A percentile compares a stretch with the other conserved stretches of the same genome.
These are phyloP conservation scores for Metarhizium rileyi DNA, from an alignment of 2,329 filamentous ascomycete species.

Conservation along the genomic window DNA sequence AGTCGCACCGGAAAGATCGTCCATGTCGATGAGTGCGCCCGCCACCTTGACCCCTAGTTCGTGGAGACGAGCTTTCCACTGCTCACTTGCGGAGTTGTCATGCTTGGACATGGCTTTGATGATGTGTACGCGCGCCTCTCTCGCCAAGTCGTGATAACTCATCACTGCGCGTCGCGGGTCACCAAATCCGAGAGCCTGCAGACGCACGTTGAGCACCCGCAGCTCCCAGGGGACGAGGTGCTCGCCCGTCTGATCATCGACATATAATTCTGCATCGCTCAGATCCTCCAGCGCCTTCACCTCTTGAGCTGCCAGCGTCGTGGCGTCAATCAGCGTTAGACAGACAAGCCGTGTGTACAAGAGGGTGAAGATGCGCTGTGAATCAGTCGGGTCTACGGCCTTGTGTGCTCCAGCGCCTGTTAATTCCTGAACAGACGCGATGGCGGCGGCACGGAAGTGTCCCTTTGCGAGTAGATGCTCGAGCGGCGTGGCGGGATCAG, in stretches of 20 bases:
- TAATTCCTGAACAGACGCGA: conserved; percentile 53
- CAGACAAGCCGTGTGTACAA: conserved; percentile 76
- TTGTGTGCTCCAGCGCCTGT: conserved; percentile 37
- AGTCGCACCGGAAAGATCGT: conserved; percentile 71
- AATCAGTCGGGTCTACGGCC: conserved; percentile 42
- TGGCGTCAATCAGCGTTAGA: conserved; percentile 68
- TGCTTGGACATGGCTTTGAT: conserved; percentile 32
- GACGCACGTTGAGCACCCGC: conserved; percentile 68
- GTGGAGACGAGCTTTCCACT: conserved; percentile 63
- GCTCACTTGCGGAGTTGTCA: conserved; percentile 43
- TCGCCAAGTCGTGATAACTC: conserved; percentile 79
- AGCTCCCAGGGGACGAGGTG: conserved; percentile 83
- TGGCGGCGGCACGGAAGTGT: conserved; percentile 73
- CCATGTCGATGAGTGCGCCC: conserved; percentile 70
- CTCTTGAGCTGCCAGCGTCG: conserved; percentile 57
- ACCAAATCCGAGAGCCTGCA: conserved; percentile 78
- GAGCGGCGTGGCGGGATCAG: conserved; percentile 54
- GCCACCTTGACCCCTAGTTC: conserved; percentile 65
- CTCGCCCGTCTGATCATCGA: conserved; percentile 39
- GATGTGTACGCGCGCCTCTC: conserved; percentile 61
- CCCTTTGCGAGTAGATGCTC: conserved; percentile 58
- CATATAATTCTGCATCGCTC: conserved; percentile 45
- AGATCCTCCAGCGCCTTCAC: conserved; percentile 55
- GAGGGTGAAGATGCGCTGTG: conserved; percentile 60
- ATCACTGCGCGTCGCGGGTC: conserved; percentile 79